Base-by-base conservation (phyloP, 1,284 basidiomycete genomes). In the Cystobasidiaceae sp. region DNA sequence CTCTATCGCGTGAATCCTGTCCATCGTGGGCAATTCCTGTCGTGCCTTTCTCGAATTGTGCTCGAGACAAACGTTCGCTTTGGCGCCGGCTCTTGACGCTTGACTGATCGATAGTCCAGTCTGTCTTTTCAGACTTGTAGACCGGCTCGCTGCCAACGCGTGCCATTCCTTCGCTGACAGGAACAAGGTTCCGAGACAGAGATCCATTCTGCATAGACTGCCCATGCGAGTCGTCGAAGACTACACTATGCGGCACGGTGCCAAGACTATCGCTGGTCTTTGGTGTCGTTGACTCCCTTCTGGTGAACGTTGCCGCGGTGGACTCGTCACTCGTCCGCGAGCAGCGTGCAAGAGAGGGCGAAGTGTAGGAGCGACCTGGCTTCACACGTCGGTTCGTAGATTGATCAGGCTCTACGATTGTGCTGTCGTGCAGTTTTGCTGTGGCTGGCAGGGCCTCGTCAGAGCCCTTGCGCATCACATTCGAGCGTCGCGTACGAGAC, bases 341-440 rank as follows among this genome's bases (percentile, higher is more conserved):
- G n/a, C n/a, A n/a, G n/a, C n/a, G 11, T 39, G 37, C 11, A 11
- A n/a, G 37, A 15, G 19, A 54, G 13, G 54, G 54, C n/a, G 54
- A 43, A 6, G 54, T 57, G 25, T 57, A 57, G 19, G 54, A 57
- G n/a, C 54, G 34, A 13, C 34, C 11, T 15, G 54, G 54, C 54
- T 57, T 57, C 7, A 11, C 25, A 15, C 54, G 33, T 9, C n/a
- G 28, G 27, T n/a, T 4, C 11, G n/a, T 21, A 3, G 50, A n/a
- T n/a, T n/a, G n/a, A n/a, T n/a, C n/a, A n/a, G n/a, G n/a, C n/a
- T n/a, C n/a, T n/a, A n/a, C n/a, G n/a, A n/a, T n/a, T n/a, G n/a
- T n/a, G n/a, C n/a, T n/a, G n/a, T n/a, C n/a, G n/a, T n/a, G n/a
- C n/a, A n/a, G n/a, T n/a, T n/a, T n/a, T n/a, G n/a, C n/a, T n/a